phyloP scores from a whole-genome alignment of 1,284 basidiomycete genomes.

The Cutaneotrichosporon cyanovorans region DNA sequence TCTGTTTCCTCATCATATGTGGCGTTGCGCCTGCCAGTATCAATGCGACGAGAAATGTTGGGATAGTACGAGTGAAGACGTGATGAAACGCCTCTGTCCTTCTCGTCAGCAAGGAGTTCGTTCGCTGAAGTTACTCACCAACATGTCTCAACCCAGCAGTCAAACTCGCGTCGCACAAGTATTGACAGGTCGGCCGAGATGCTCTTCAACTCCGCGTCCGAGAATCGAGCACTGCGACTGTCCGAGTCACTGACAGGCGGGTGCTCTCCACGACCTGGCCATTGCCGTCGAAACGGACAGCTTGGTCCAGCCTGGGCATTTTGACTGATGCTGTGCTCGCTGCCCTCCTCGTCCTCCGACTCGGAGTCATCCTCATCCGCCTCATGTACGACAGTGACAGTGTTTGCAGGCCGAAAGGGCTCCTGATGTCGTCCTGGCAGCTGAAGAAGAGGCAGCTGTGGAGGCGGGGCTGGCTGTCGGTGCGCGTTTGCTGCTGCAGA shows the following conservation, averaged over 20 bases:
- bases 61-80: conserved; percentile 41
- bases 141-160: conserved; percentile 46
- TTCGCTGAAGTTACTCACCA: conserved; percentile 35
- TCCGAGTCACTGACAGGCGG: conserved; percentile 1
- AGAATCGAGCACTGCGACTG: conserved; percentile 24
- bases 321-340: conserved; percentile 1
- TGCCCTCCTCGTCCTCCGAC: neutral
- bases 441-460: conserved; percentile 34
- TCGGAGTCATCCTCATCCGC: neutral
- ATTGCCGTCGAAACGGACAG: conserved; percentile 25
- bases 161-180: conserved; percentile 41
- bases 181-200: conserved; percentile 40
- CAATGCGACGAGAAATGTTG: conserved; percentile 42
- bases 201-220: conserved; percentile 36
- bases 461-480: conserved; percentile 40
- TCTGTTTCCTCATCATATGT: conserved; percentile 37
- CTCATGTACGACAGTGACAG: conserved; percentile 1
- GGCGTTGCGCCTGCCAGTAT: conserved; percentile 41
- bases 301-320: conserved; percentile 7
- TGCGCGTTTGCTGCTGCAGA: conserved; percentile 34
- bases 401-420: conserved; percentile 11
- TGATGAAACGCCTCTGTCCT: conserved; percentile 47
- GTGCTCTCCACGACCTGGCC: conserved; percentile 32
- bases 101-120: neutral
- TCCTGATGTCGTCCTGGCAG: conserved; percentile 35